phyloP scores from a whole-genome alignment of 179 eudicot species.

The Kewa caespitosa region DNA sequence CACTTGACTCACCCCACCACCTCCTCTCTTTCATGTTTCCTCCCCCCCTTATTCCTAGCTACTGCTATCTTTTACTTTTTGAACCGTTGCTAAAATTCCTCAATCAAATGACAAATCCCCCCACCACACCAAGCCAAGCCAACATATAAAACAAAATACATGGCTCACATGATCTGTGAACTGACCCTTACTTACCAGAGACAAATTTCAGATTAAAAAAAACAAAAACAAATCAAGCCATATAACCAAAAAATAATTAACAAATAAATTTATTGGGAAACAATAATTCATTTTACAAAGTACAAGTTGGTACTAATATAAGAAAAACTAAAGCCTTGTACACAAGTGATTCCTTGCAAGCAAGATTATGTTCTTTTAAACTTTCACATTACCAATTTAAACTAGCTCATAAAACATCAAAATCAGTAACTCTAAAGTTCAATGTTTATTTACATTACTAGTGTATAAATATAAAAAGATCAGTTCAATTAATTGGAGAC shows the following conservation, averaged over 20 bases:
- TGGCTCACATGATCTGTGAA: not conserved
- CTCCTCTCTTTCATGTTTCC: not conserved
- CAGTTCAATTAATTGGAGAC: too few species aligned
- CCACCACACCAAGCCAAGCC: not conserved
- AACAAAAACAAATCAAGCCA: not conserved
- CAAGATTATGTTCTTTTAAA: too few species aligned
- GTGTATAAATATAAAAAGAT: too few species aligned
- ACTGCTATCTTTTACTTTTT: not conserved
- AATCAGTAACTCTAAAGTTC: too few species aligned
- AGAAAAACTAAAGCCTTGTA: too few species aligned
- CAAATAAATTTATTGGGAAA: too few species aligned
- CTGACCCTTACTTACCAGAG: not conserved
- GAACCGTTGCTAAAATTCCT: not conserved
- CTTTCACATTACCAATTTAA: too few species aligned
- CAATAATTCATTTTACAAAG: too few species aligned
- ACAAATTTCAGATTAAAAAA: constrained; percentile 21
- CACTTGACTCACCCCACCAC: constrained; percentile 9
- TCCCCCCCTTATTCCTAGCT: not conserved
- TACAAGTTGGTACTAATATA: too few species aligned
- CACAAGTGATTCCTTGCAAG: too few species aligned
- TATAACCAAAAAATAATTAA: not conserved
- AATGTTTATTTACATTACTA: not conserved
- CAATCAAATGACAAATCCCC: not conserved
- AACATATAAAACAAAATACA: constrained; percentile 13
- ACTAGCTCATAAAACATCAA: too few species aligned